These are phyloP conservation scores for Floccularia luteovirens DNA, from an alignment of 768 basidiomycete species.

Conservation along the genomic window DNA sequence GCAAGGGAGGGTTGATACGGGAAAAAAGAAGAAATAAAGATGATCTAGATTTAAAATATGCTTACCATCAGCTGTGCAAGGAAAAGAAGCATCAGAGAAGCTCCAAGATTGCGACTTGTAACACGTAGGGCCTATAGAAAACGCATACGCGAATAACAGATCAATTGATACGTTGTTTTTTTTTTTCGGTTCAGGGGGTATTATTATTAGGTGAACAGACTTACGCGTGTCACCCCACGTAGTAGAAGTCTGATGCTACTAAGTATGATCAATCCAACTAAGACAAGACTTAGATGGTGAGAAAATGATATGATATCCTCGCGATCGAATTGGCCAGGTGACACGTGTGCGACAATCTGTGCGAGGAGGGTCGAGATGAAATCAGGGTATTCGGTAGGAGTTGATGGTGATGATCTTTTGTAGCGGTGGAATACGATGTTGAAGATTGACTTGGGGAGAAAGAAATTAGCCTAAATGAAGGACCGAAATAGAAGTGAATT, in stretches of 20 bases:
- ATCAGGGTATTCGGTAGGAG: constrained; percentile 31
- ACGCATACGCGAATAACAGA: too few relatives aligned
- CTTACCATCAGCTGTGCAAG: constrained; percentile 80
- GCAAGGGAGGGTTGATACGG: constrained; percentile 1
- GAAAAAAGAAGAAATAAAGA: constrained; percentile 1
- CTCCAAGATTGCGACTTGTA: constrained; percentile 62
- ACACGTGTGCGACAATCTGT: constrained; percentile 19
- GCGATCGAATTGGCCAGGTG: constrained; percentile 13
- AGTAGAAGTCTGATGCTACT: constrained; percentile 67
- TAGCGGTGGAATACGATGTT: constrained; percentile 34
- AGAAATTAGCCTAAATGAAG: not conserved
- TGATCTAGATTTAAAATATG: constrained; percentile 3
- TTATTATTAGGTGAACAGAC: constrained; percentile 12
- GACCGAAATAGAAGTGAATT: not conserved
- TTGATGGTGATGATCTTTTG: constrained; percentile 18
- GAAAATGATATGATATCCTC: constrained; percentile 33
- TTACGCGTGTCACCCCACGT: constrained; percentile 54
- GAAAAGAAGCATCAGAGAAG: constrained; percentile 68
- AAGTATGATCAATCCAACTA: constrained; percentile 74
- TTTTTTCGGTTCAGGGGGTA: too few relatives aligned
- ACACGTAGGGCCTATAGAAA: constrained; percentile 50
- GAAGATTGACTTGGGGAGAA: constrained; percentile 31
- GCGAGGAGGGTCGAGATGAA: constrained; percentile 29
- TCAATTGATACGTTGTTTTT: too few relatives aligned
- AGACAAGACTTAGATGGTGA: constrained; percentile 49